Base-by-base conservation (phyloP, 2,329 filamentous ascomycete genomes). In the Bipolaris oryzae region DNA sequence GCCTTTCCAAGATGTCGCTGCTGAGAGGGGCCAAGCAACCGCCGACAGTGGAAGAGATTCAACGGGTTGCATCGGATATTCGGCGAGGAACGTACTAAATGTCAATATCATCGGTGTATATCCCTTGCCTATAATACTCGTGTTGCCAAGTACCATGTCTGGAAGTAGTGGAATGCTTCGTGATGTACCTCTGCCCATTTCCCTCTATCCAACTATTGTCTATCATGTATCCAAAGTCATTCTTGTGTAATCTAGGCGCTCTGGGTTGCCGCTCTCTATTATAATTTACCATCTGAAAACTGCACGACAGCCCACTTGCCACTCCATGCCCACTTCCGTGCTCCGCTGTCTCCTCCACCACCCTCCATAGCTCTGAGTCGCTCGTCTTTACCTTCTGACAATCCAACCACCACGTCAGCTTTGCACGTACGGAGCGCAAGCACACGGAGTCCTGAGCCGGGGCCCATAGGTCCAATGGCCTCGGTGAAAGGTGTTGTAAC, bases 231-330 rank as follows among this genome's bases (percentile, higher is more conserved):
- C 21, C 34, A 11, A n/a, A 20, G 7, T 18, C 10, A 31, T 33
- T 3, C 13, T 21, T 10, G 2, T 9, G 9, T 21, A 7, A 2
- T 16, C 33, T 5, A 33, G 28, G 9, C 9, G 16, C 38, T 11
- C 18, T 18, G 3, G 11, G 35, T 13, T 7, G 37, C 5, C 1
- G 21, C 7, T 28, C 3, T n/a, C 2, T n/a, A 11, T 46, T 28
- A 23, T 11, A 28, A 64, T 74, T 90, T 90, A 0, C 90, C 90
- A 65, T 89, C 84, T 43, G 84, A 92, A 69, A 93, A 92, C 28
- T 91, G 92, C 4, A 96, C 88, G n/a, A 98, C 92, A 5, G 94
- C 94, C 90, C 91, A 98, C 77, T 97, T 97, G 39, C 94, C 94
- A 71, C 86, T 90, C 93, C 93, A 98, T 0, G 92, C 93, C 94